These are phyloP conservation scores for Epichloe typhina DNA, from an alignment of 2,329 filamentous ascomycete species.

Conservation along the genomic window DNA sequence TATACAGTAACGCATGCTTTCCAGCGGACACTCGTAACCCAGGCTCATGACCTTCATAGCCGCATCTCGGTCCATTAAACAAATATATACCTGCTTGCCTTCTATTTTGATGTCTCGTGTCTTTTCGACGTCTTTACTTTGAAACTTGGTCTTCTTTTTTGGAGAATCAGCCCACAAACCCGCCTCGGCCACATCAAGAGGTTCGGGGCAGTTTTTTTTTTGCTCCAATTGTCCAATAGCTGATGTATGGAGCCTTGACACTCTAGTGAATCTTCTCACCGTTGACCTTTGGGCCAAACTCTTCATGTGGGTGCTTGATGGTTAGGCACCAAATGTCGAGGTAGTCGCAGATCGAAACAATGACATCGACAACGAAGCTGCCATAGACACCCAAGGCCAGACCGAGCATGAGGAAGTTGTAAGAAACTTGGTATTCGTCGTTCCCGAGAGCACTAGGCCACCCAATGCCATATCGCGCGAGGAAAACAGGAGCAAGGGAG, in stretches of 20 bases:
- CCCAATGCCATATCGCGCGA: slow-evolving; percentile 46
- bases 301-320: slow-evolving; percentile 69
- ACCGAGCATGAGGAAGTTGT: slow-evolving; percentile 80
- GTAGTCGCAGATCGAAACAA: slow-evolving; percentile 95
- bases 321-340: slow-evolving; percentile 97
- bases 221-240: not conserved
- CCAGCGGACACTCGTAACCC: not conserved
- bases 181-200: not conserved
- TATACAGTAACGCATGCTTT: not conserved
- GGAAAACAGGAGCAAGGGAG: slow-evolving; percentile 57
- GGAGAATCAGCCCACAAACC: not conserved
- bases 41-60: not conserved
- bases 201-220: not conserved
- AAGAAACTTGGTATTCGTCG: slow-evolving; percentile 78
- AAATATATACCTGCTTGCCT: not conserved
- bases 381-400: slow-evolving; percentile 83
- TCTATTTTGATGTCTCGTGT: not conserved
- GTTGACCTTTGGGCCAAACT: slow-evolving; percentile 20
- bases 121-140: not conserved
- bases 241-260: not conserved
- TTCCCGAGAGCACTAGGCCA: slow-evolving; percentile 67
- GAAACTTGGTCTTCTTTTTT: not conserved
- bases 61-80: not conserved
- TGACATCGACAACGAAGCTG: slow-evolving; percentile 93
- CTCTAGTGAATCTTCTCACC: slow-evolving; percentile 27